A percentile compares a stretch with the other conserved stretches of the same genome.
These are phyloP conservation scores for Acanthamoeba royreba DNA, from an alignment of 208 protist species.

Conservation along the genomic window DNA sequence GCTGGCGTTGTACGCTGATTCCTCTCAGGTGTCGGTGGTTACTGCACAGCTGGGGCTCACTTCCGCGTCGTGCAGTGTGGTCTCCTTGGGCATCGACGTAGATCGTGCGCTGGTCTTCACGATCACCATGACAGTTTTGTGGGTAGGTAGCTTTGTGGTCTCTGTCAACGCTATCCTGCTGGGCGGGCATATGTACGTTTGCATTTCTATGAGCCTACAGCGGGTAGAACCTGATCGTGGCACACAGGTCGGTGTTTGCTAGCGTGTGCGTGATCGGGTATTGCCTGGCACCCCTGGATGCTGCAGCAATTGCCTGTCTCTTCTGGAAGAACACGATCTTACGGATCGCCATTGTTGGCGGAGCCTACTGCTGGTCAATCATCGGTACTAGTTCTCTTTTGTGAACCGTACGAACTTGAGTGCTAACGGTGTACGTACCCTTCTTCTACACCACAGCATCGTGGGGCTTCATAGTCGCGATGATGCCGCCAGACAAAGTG, in stretches of 20 bases:
- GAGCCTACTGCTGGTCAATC: constrained; percentile 35
- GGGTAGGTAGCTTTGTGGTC: constrained; percentile 59
- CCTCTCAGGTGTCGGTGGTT: background rate
- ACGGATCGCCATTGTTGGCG: background rate
- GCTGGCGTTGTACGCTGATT: background rate
- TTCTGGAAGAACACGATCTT: constrained; percentile 25
- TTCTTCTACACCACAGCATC: no score
- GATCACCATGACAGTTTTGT: constrained; percentile 61
- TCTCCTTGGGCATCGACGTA: background rate
- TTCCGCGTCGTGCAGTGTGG: background rate
- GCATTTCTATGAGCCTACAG: no score
- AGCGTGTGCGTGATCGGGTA: constrained; percentile 70
- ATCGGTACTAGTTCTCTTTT: background rate
- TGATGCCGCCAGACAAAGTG: constrained; percentile 47
- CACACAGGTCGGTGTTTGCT: constrained; percentile 64
- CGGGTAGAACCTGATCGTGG: no score
- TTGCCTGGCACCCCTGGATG: constrained; percentile 61
- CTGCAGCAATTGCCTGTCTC: constrained; percentile 48
- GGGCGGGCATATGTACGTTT: constrained; percentile 63
- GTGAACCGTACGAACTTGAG: no score
- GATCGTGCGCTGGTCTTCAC: constrained; percentile 42
- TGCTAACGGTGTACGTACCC: no score
- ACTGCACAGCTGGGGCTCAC: no score
- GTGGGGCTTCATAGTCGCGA: constrained; percentile 55
- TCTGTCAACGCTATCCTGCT: constrained; percentile 65